These are phyloP conservation scores for Debaryomyces sp. DNA, from an alignment of 1,139 yeast genomes.

Conservation along the genomic window DNA sequence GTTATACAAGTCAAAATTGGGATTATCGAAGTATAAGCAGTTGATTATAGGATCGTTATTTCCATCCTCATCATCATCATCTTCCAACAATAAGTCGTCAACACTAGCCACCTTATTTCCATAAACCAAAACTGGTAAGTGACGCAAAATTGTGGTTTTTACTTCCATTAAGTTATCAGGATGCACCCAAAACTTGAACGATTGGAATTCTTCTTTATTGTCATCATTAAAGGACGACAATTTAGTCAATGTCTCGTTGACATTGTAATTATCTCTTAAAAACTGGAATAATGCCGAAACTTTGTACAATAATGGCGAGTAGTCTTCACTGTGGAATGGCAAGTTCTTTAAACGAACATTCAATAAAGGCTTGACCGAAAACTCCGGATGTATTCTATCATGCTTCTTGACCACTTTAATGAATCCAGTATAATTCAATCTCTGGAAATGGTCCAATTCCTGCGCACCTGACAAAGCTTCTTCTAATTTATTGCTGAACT, in stretches of 20 bases:
- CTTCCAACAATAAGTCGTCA: conserved; percentile 39
- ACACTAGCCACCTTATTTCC: conserved; percentile 42
- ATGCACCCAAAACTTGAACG: conserved; percentile 93
- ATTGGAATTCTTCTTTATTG: conserved; percentile 61
- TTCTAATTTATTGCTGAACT: conserved; percentile 70
- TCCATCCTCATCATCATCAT: conserved; percentile 30
- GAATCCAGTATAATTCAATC: conserved; percentile 93
- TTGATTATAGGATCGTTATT: conserved; percentile 79
- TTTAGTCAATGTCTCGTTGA: conserved; percentile 44
- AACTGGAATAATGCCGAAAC: conserved; percentile 80
- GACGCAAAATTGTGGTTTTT: conserved; percentile 89
- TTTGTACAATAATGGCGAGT: conserved; percentile 85
- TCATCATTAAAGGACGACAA: conserved; percentile 52
- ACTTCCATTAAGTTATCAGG: conserved; percentile 97
- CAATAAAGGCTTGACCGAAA: conserved; percentile 84
- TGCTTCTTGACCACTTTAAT: conserved; percentile 94
- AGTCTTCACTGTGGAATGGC: conserved; percentile 94
- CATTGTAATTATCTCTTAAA: conserved; percentile 65
- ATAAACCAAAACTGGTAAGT: conserved; percentile 88
- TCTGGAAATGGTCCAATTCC: conserved; percentile 85
- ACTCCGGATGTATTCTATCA: conserved; percentile 83
- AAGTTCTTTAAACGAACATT: conserved; percentile 84
- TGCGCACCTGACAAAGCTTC: conserved; percentile 73
- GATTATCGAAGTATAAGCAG: conserved; percentile 85
- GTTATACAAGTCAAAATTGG: conserved; percentile 81